phyloP scores from a whole-genome alignment of 1,284 basidiomycete genomes.

The Waitea zeae region DNA sequence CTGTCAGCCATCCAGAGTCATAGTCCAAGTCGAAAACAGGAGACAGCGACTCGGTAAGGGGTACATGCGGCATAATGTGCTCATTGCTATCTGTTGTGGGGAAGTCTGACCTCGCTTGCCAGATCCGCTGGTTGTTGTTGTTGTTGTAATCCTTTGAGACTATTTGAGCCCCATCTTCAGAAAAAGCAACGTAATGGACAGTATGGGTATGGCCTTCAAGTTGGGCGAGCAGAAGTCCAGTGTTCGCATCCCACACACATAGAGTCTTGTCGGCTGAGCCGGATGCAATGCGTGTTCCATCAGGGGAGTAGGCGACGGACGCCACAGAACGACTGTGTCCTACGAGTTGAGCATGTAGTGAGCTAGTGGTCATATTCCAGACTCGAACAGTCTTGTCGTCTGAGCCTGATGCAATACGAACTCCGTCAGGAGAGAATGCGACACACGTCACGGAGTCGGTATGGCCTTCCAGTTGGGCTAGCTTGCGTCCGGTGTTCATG shows the following conservation, averaged over 20 bases:
- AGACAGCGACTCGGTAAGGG: no score
- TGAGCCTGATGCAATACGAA: slow-evolving; percentile 8
- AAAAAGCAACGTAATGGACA: slow-evolving; percentile 7
- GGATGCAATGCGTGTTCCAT: slow-evolving; percentile 9
- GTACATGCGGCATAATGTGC: no score
- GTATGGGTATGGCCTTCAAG: slow-evolving; percentile 5
- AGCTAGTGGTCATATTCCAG: slow-evolving; percentile 8
- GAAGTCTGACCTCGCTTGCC: no score
- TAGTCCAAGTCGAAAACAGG: no score
- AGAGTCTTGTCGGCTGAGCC: slow-evolving; percentile 11
- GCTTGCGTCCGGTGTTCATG: slow-evolving; percentile 5
- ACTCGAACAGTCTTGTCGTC: slow-evolving; percentile 10
- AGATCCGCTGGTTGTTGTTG: no score
- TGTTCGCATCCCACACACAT: slow-evolving; percentile 10
- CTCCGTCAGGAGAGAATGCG: slow-evolving; percentile 10
- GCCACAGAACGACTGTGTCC: slow-evolving; percentile 8
- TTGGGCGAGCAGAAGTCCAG: slow-evolving; percentile 1
- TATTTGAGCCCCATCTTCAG: slow-evolving; percentile 1
- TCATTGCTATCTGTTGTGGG: no score
- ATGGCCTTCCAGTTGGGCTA: slow-evolving; percentile 7
- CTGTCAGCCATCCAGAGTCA: no score
- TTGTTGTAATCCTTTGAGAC: no score
- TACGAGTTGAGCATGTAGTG: slow-evolving; percentile 4
- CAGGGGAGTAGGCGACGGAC: slow-evolving; percentile 7
- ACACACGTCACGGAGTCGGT: slow-evolving; percentile 7